Evolutionary conservation across 163 green algal species (phyloP), one percentile per base, ranked within the genome.

Genomic region (Smithsoniella earleae): DNA sequence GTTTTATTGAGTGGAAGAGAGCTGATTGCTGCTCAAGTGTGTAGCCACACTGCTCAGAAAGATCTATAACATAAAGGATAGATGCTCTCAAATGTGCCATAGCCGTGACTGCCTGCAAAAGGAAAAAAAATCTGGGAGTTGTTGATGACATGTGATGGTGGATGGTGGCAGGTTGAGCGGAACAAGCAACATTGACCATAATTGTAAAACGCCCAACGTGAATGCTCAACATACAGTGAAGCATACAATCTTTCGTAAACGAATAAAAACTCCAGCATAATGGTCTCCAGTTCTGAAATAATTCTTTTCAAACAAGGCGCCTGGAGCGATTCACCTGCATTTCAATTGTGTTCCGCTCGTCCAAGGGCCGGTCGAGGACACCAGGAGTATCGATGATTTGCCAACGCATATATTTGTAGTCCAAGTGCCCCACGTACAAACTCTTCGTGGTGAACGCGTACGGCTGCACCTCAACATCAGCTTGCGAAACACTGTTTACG

Each of bases 361-460:
- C 94, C 74, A 99, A 82, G 2, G 93, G 93, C 1, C 95, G 76
- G 83, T 99, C 92, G 58, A 99, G 86, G 74, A 99, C 95, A 43
- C 94, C 94, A 3, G 94, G 94, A 2, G 94, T 98, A 87, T 99
- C 94, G 58, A 99, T 96, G 33, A 98, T 88, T 82, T 92, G 92
- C 92, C 92, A 98, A 10, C 93, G 85, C 76, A 99, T 86, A 80
- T 99, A 98, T 80, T 93, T 94, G 86, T 98, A 96, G 85, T 99
- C 94, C 49, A 88, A 95, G 87, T 99, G 94, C 1, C 94, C 94
- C 62, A 99, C 92, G 77, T 95, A 99, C 44, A 97, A 84, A 1
- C 75, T 89, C 86, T 98, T 98, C 75, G 94, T 99, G 62, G 94
- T 99, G 86, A 99, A 99, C 6, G 94, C 94, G 79, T 99, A 99